Evolutionary conservation across 2,329 filamentous ascomycete genomes (phyloP), one percentile per base, ranked within the genome.

Genomic region (Akanthomyces dipterigenus): DNA sequence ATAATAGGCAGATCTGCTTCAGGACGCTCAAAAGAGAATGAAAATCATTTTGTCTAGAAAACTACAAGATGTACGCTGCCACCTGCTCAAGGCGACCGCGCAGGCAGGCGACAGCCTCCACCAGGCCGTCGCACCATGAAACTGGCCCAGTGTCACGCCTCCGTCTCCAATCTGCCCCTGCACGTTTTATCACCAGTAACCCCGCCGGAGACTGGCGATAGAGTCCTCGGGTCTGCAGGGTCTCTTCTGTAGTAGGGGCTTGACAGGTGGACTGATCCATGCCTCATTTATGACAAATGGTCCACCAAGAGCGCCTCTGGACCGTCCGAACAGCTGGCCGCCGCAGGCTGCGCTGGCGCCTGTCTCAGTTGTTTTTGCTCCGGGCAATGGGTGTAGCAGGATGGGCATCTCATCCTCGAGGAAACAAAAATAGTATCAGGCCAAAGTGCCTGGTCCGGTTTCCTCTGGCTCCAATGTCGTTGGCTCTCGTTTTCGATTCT

Each of bases 341-440:
- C 31, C 31, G 31, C 31, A 34, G 31, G 31, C 31, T 34, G 31
- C 31, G 8, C 31, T 34, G 31, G 36, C n/a, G n/a, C 31, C 18
- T 55, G 53, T 56, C 54, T 56, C 54, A 56, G 36, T 14, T 38
- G 2, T 16, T 38, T 48, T 45, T 42, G 31, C 45, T 38, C 22
- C 45, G 43, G 40, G 28, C 46, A 14, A 16, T 18, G 26, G 9
- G 18, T 24, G 40, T 20, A 42, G 51, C 34, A 45, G 40, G 28
- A 34, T 28, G 20, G 1, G 26, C 1, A 12, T 40, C 16, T 34
- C 11, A 31, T 18, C 40, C 14, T 43, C 14, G 46, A 59, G 20
- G 56, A 59, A 59, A 59, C 56, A 31, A 59, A 43, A 18, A 36
- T 51, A 38, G 56, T 53, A 51, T 59, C 56, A 59, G 56, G 18